Conservation (phyloP, 768 basidiomycete species). For the Leccinum incarnatum region DNA sequence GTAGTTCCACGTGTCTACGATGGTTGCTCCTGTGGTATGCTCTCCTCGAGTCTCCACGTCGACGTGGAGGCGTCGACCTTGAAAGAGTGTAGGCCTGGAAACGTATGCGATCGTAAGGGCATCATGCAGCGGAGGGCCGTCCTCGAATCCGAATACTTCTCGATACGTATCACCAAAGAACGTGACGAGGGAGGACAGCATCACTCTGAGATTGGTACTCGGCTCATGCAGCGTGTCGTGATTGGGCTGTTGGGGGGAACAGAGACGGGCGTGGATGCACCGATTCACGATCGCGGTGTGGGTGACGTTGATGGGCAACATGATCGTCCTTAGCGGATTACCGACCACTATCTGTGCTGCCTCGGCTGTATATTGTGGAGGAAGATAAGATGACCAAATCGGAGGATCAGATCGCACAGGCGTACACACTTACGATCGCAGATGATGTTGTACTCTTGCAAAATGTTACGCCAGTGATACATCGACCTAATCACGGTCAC, state of each 20-base stretch:
- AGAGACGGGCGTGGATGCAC: constrained; percentile 49
- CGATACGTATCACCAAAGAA: constrained; percentile 76
- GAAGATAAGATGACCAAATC: neutral
- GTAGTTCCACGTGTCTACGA: constrained; percentile 77
- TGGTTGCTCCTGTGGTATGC: constrained; percentile 72
- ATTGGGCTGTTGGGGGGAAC: constrained; percentile 41
- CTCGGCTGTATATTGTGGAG: constrained; percentile 49
- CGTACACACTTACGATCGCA: constrained; percentile 67
- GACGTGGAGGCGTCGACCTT: constrained; percentile 62
- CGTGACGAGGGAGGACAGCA: constrained; percentile 68
- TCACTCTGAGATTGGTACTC: constrained; percentile 56
- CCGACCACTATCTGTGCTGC: constrained; percentile 81
- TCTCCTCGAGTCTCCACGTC: constrained; percentile 75
- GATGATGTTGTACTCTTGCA: constrained; percentile 72
- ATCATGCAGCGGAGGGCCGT: constrained; percentile 88
- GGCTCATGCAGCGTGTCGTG: constrained; percentile 17
- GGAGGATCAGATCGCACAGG: neutral
- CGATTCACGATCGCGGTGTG: constrained; percentile 77
- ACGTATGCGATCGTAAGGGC: constrained; percentile 80
- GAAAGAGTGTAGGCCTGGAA: constrained; percentile 64
- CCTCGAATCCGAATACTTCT: constrained; percentile 73
- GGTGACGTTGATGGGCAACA: constrained; percentile 88
- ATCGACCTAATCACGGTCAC: constrained; percentile 1
- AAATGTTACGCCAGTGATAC: constrained; percentile 10
- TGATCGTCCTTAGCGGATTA: constrained; percentile 60